Evolutionary conservation across 2,329 filamentous ascomycete genomes (phyloP).

Genomic region (Cyclaneusma minus): DNA sequence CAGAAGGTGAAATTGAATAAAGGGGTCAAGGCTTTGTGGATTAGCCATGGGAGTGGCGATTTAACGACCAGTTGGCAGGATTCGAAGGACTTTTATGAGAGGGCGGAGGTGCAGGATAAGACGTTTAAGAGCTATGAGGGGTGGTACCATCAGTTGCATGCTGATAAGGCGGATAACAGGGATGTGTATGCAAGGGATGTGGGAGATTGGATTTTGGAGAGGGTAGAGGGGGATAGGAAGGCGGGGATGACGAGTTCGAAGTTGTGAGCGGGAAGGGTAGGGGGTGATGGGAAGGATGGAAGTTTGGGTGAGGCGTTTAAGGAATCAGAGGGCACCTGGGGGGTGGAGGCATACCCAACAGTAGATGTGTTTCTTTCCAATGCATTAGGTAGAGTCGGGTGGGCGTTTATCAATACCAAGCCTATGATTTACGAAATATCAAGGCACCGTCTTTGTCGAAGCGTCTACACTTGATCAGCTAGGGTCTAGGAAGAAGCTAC

Average conservation of each 20-base stretch:
- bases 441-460: no score
- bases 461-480: no score
- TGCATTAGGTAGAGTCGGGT: no score
- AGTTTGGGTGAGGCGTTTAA: no score
- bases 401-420: no score
- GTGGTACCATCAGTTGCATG: slow-evolving; percentile 61
- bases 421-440: no score
- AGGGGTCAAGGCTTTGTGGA: slow-evolving; percentile 47
- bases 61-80: slow-evolving; percentile 49
- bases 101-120: slow-evolving; percentile 44
- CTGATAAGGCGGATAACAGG: slow-evolving; percentile 28
- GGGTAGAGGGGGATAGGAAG: slow-evolving; percentile 10
- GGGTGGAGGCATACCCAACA: no score
- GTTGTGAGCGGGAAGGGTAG: no score
- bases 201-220: slow-evolving; percentile 47
- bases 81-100: slow-evolving; percentile 47
- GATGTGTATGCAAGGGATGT: slow-evolving; percentile 36
- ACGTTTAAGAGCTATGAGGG: slow-evolving; percentile 61
- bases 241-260: slow-evolving; percentile 2
- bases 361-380: no score
- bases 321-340: no score
- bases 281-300: no score
- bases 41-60: slow-evolving; percentile 67
- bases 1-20: slow-evolving; percentile 36
- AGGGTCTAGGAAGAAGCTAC: no score